Evolutionary conservation across 73 alveolate genomes (phyloP), one percentile per base, ranked within the genome.

Genomic region (Paramecium biaurelia): DNA sequence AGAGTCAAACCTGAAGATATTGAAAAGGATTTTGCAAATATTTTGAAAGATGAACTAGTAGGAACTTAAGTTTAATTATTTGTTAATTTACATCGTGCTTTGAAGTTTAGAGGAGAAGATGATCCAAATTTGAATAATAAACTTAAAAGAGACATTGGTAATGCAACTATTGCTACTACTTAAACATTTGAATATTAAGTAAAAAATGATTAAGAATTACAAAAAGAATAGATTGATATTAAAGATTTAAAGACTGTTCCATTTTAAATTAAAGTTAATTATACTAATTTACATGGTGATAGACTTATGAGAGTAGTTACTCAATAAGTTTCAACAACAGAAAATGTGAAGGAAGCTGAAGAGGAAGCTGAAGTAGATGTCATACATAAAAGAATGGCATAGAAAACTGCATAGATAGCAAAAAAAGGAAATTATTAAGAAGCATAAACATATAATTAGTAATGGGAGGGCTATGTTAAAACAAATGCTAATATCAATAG

Each of bases 1-100:
- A 93, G 99, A 76, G 99, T 98, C 20, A 94, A 96, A 23, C 99
- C 99, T 24, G 98, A 89, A 32, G 74, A 96, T 43, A 94, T 98
- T 70, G 93, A 94, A 24, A 93, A 96, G 47, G 96, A 98, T 86
- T 97, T 98, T 89, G 94, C 98, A n/a, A 97, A 96, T 68, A 95
- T 98, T 76, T 94, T 97, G 57, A 56, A 85, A 72, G 95, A 84
- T 70, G 97, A 95, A 85, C 95, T 97, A 26, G 98, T 98, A 76
- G 99, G 99, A 1, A 93, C 97, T 49, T 93, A 97, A 38, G 98
- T 97, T 15, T 92, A 89, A 37, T 92, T 95, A 53, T 92, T 84
- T 59, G 85, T 98, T 9, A 96, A 92, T 85, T 94, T 98, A 35
- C 99, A 96, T 92, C 95, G 92, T 70, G 97, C 96, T 5, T 89